These are phyloP conservation scores for Diaporthe sp. DNA, from an alignment of 2,329 filamentous ascomycete species.

Conservation along the genomic window DNA sequence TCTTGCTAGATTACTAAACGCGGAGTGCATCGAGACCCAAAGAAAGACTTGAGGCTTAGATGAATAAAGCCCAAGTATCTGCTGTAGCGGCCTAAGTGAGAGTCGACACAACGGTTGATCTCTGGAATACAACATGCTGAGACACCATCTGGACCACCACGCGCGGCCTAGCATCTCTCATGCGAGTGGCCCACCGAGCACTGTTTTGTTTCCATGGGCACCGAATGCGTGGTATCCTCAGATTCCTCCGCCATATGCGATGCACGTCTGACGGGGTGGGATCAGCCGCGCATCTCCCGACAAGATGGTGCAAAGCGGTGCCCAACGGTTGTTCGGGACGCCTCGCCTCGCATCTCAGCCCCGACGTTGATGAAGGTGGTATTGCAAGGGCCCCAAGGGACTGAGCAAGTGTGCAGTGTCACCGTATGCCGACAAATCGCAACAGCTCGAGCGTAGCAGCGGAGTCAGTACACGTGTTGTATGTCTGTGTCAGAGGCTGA, in stretches of 20 bases:
- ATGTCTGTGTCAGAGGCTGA: background rate
- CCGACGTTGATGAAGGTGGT: background rate
- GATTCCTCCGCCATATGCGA: background rate
- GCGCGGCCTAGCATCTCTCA: background rate
- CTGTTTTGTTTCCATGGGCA: background rate
- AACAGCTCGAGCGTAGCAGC: constrained; percentile 9
- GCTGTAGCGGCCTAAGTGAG: background rate
- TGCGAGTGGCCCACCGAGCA: background rate
- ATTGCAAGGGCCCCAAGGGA: background rate
- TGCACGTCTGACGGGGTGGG: background rate
- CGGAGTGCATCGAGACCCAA: background rate
- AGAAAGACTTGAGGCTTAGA: background rate
- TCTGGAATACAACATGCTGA: constrained; percentile 11
- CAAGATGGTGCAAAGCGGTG: background rate
- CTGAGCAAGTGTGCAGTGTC: constrained; percentile 4
- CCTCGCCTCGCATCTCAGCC: background rate
- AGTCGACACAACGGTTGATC: background rate
- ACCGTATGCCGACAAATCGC: constrained; percentile 25
- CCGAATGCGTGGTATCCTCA: background rate
- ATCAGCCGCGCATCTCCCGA: constrained; percentile 14
- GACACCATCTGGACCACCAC: constrained; percentile 1
- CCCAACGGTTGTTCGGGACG: constrained; percentile 18
- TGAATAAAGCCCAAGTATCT: background rate
- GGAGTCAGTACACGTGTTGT: constrained; percentile 3
- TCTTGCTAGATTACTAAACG: background rate